phyloP scores from a whole-genome alignment of 2,329 filamentous ascomycete species.

The Aspergillus caelatus region DNA sequence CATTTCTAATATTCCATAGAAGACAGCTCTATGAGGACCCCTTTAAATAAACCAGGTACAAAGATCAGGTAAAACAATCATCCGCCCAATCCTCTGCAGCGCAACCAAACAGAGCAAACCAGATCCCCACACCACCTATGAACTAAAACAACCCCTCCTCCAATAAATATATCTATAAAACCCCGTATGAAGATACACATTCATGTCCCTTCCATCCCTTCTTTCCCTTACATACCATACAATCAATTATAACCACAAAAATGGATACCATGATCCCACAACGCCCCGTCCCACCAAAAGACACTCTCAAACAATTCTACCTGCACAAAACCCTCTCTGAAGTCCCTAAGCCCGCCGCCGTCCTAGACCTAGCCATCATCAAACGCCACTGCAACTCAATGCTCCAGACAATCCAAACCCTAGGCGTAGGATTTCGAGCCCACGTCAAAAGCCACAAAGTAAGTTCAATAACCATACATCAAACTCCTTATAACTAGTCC shows the following conservation, averaged over 20 bases:
- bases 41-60: not conserved
- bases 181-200: not conserved
- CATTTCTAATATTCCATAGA: not conserved
- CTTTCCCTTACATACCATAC: not conserved
- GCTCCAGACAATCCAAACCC: constrained; percentile 62
- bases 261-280: not conserved
- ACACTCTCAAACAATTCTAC: constrained; percentile 40
- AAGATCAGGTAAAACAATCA: constrained; percentile 1
- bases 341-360: constrained; percentile 66
- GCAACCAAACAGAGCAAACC: not conserved
- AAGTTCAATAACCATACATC: constrained; percentile 14
- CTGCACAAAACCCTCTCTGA: constrained; percentile 63
- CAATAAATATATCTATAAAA: too few species aligned
- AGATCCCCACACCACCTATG: not conserved
- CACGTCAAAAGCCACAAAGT: constrained; percentile 87
- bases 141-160: too few species aligned
- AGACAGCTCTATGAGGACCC: not conserved
- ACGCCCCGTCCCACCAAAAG: constrained; percentile 14
- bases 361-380: constrained; percentile 70
- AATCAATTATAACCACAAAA: not conserved
- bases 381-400: constrained; percentile 71
- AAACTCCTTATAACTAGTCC: not conserved
- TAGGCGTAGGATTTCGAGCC: constrained; percentile 70
- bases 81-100: not conserved
- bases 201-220: not conserved